Base-by-base conservation (phyloP, 805 yeast species). In the Candida mattraensis region DNA sequence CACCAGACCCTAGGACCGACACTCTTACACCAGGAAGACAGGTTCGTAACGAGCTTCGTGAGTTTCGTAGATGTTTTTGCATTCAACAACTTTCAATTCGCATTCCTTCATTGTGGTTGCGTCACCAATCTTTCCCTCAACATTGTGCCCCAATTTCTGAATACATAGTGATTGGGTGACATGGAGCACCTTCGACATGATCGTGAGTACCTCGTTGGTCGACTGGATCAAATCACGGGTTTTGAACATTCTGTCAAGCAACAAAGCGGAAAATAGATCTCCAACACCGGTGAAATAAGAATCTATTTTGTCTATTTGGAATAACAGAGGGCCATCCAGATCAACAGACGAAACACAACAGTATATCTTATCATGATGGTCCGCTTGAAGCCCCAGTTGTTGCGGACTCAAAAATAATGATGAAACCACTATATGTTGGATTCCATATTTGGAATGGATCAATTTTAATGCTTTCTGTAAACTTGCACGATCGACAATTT, bases 271-370 rank as follows among this genome's bases (percentile, higher is more conserved):
- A 50, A 91, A 89, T 26, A 89, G 61, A 53, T 89, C 98, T 5
- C 98, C 98, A 0, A 93, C 95, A 2, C 98, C 98, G 0, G 96
- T 87, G 62, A 89, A 91, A 57, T 91, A 87, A 5, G 91, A 80
- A 36, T 81, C 77, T 26, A 87, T 74, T 22, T 70, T 66, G 2
- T 85, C 83, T 10, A 83, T 70, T 45, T 70, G 69, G 50, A 74
- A 78, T 30, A 63, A 31, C 4, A 50, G 33, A 2, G 63, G 43
- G 3, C 29, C 18, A 10, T 42, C 46, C 3, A 26, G 18, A 6
- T 48, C 54, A 6, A 39, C 35, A 4, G 70, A 51, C 1, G 78
- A 73, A 8, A 74, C 69, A 10, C 75, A 70, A 13, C 76, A 66
- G 39, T 64, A 61, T n/a, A 72, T 58, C 22, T 57, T 33, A 8